Base-by-base conservation (phyloP, 371 early-diverging fungal genomes). In the Umbelopsis sp. region DNA sequence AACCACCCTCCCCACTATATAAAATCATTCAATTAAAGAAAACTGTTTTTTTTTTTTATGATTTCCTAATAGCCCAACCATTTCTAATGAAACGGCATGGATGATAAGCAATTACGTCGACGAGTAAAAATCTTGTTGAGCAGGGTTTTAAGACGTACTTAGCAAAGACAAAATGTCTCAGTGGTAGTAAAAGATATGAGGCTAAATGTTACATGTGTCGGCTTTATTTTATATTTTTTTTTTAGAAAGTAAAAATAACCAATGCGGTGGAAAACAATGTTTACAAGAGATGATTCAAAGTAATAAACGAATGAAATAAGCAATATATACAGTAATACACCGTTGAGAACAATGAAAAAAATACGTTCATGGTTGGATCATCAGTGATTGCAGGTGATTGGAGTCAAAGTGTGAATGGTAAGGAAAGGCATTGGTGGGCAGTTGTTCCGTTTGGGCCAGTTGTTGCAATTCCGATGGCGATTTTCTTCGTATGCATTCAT, bases 401-500 rank as follows among this genome's bases (percentile, higher is more conserved):
- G 48, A 16, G 48, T 48, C 48, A 16, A 48, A 10, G 18, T 48
- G 57, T 35, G 35, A 16, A 14, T 57, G 12, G 12, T 11, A 57
- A 57, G 29, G 37, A 29, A 57, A 11, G 35, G 35, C 18, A 18
- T 57, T 6, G 35, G 16, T 18, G 6, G 57, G 29, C 4, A 24
- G 25, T 22, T 0, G 52, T 51, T 29, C 16, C 5, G 57, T 35
- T 18, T 57, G 57, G 14, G 57, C 10, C 32, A 57, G 57, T 11
- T 57, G 35, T 37, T 57, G 57, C 35, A 57, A 35, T 35, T 57
- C 57, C 29, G 57, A 29, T 4, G 57, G 57, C 29, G 57, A 57
- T n/a, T 57, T 57, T 35, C 57, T 29, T 57, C 57, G 57, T 10
- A 57, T 35, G 37, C 57, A 57, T 57, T 57, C 57, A 35, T 57